Evolutionary conservation across 2,329 filamentous ascomycete genomes (phyloP).

Genomic region (Arthroderma sp.): DNA sequence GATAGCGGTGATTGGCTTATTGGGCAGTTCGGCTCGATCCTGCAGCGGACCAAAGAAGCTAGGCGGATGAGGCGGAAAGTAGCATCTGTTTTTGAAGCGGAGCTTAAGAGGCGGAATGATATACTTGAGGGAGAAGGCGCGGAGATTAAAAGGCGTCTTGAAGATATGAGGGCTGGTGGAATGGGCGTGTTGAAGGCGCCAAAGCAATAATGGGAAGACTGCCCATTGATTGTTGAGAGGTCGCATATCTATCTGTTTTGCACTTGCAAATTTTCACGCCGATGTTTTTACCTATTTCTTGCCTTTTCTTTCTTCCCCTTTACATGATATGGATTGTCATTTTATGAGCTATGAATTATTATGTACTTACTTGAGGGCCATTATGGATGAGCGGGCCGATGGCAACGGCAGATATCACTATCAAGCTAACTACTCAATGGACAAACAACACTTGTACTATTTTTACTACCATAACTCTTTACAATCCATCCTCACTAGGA

Average conservation of each 20-base stretch:
- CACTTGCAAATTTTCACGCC: background rate
- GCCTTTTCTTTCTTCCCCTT: background rate
- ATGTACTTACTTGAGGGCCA: no score
- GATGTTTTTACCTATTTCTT: background rate
- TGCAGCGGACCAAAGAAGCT: constrained; percentile 39
- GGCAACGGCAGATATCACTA: no score
- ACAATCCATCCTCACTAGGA: no score
- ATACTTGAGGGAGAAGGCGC: constrained; percentile 36
- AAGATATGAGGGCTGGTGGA: constrained; percentile 43
- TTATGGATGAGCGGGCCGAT: no score
- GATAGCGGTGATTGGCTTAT: constrained; percentile 49
- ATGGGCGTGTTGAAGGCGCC: constrained; percentile 37
- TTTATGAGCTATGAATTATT: no score
- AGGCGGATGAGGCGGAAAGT: constrained; percentile 42
- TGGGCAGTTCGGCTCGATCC: constrained; percentile 38
- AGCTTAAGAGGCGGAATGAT: constrained; percentile 42
- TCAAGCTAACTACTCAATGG: no score
- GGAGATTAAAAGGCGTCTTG: constrained; percentile 37
- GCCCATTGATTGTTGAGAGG: no score
- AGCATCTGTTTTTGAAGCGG: constrained; percentile 40
- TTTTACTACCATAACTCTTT: no score
- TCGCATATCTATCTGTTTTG: background rate
- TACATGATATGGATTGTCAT: no score
- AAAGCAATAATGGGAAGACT: constrained; percentile 3
- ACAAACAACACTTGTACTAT: no score